Percentiles rank a stretch among this genome's conserved stretches.
These are phyloP conservation scores for Phaeosphaeriaceae sp. DNA, from an alignment of 2,329 filamentous ascomycete genomes.

Conservation along the genomic window DNA sequence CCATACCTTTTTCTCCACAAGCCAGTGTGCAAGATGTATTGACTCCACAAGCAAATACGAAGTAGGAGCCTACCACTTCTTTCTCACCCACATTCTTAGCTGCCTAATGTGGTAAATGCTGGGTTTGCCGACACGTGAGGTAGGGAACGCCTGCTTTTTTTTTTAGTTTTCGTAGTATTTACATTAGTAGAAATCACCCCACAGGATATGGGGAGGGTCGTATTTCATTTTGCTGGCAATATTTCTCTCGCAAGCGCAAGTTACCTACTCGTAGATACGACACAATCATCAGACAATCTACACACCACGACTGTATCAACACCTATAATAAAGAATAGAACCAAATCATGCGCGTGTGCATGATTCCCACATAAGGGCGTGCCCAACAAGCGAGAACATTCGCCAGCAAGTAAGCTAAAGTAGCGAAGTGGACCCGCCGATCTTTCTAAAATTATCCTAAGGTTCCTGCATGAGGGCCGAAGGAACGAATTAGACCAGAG, in stretches of 20 bases:
- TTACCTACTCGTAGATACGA: too few relatives aligned
- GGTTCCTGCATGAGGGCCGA: slow-evolving; percentile 1
- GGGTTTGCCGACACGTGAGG: too few relatives aligned
- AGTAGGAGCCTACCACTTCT: not conserved
- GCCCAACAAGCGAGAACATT: not conserved
- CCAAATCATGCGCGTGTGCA: not conserved
- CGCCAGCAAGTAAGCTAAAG: too few relatives aligned
- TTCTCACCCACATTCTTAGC: not conserved
- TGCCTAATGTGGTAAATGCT: not conserved
- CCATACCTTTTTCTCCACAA: slow-evolving; percentile 1
- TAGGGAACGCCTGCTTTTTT: too few relatives aligned
- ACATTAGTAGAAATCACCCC: too few relatives aligned
- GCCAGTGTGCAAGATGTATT: not conserved
- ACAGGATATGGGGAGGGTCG: too few relatives aligned
- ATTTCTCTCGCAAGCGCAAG: too few relatives aligned
- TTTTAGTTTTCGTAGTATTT: too few relatives aligned
- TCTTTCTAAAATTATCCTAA: slow-evolving; percentile 5
- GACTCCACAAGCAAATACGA: not conserved
- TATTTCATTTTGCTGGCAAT: too few relatives aligned
- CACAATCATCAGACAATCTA: too few relatives aligned
- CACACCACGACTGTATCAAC: too few relatives aligned
- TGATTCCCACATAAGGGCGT: not conserved
- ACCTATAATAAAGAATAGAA: too few relatives aligned
- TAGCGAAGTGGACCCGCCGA: not conserved
- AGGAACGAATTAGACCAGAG: not conserved